A percentile compares a stretch with the other conserved stretches of the same genome.
These are phyloP conservation scores for Penicilliopsis zonata DNA, from an alignment of 495 filamentous ascomycete species.

Conservation along the genomic window DNA sequence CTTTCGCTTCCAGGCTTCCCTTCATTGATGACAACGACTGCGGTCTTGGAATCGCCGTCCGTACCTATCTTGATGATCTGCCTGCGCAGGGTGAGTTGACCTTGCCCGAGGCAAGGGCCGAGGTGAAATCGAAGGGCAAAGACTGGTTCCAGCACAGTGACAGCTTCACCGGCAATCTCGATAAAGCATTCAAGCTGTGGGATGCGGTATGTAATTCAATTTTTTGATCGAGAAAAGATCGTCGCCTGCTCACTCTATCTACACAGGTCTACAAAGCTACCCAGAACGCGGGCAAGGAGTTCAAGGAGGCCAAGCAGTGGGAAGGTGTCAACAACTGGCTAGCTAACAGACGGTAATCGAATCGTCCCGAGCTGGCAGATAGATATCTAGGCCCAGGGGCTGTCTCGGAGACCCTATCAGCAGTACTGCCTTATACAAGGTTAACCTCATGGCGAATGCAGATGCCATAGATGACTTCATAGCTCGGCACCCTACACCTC, in stretches of 20 bases:
- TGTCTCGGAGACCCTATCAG: too few species aligned
- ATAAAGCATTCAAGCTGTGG: conserved; percentile 72
- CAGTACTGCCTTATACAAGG: too few species aligned
- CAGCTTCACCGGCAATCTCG: conserved; percentile 64
- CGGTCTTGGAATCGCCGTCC: conserved; percentile 78
- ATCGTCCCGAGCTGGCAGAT: too few species aligned
- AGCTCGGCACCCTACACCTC: too few species aligned
- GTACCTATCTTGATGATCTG: conserved; percentile 84
- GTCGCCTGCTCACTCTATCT: neutral
- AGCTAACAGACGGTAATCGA: conserved; percentile 30
- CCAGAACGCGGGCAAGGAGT: conserved; percentile 48
- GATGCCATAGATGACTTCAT: too few species aligned
- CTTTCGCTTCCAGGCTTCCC: conserved; percentile 53
- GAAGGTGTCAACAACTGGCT: conserved; percentile 57
- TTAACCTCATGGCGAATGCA: too few species aligned
- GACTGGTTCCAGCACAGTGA: conserved; percentile 65
- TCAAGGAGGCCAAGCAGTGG: conserved; percentile 52
- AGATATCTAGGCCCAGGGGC: too few species aligned
- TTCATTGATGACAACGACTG: conserved; percentile 77
- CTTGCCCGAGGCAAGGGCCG: conserved; percentile 45
- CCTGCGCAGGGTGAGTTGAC: conserved; percentile 40
- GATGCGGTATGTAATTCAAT: conserved; percentile 47
- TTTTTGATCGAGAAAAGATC: neutral
- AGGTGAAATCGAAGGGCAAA: conserved; percentile 52
- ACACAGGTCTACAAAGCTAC: conserved; percentile 58